Evolutionary conservation across 345 rosid genomes (phyloP).

Genomic region (Linum tenue): DNA sequence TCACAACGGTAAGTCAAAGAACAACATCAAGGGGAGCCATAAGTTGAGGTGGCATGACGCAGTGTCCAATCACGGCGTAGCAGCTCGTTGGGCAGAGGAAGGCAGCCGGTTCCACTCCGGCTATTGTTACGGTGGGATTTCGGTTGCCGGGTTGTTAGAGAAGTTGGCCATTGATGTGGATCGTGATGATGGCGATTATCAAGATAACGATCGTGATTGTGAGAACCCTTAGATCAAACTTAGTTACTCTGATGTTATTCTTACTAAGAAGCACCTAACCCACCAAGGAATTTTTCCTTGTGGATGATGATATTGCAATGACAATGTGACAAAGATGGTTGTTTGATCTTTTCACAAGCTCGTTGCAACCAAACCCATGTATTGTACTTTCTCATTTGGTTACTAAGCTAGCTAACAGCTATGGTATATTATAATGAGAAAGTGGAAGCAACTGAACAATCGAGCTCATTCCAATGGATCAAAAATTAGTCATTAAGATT

Average conservation of each 20-base stretch:
- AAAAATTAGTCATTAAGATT: no score
- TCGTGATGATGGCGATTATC: slow-evolving; percentile 13
- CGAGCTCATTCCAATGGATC: no score
- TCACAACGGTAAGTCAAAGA: slow-evolving; percentile 43
- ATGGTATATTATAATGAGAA: no score
- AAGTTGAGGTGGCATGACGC: slow-evolving; percentile 41
- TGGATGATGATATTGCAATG: background rate
- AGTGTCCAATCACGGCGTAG: slow-evolving; percentile 23
- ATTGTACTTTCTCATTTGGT: no score
- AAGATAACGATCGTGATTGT: slow-evolving; percentile 11
- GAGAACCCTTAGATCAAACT: background rate
- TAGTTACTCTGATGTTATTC: no score
- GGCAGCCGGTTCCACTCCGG: slow-evolving; percentile 11
- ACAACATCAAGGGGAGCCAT: slow-evolving; percentile 46
- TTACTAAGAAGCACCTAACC: no score
- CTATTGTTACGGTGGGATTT: slow-evolving; percentile 28
- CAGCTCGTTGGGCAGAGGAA: slow-evolving; percentile 36
- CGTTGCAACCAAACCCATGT: no score
- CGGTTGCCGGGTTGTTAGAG: slow-evolving; percentile 43
- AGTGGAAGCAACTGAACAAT: no score
- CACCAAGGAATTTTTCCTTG: background rate
- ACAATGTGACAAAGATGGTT: background rate
- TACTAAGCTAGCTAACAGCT: no score
- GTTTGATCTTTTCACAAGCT: background rate
- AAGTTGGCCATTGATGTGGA: slow-evolving; percentile 21